These are phyloP conservation scores for Cordyceps farinosa DNA, from an alignment of 2,329 filamentous ascomycete genomes.

Conservation along the genomic window DNA sequence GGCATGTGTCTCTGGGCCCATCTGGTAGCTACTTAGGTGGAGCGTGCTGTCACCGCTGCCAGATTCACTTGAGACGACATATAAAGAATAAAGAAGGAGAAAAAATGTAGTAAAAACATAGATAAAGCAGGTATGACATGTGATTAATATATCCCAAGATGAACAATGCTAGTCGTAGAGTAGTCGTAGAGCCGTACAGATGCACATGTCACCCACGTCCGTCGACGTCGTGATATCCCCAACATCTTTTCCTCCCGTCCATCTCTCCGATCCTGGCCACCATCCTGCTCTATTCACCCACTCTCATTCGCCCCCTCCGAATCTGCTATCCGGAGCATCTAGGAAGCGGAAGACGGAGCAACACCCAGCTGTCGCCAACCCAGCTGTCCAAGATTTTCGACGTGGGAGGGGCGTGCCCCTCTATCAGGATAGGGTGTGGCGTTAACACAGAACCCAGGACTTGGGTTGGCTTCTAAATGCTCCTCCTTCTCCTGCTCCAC, in stretches of 20 bases:
- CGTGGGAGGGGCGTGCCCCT: background rate
- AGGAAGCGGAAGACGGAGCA: conserved; percentile 8
- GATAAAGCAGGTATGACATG: too few species aligned
- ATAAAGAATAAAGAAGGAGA: too few species aligned
- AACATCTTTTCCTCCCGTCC: background rate
- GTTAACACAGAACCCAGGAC: background rate
- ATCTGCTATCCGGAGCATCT: background rate
- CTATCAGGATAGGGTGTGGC: background rate
- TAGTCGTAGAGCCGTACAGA: too few species aligned
- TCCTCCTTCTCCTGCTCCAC: background rate
- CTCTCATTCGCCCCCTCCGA: background rate
- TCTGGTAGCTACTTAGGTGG: background rate
- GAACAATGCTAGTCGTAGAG: too few species aligned
- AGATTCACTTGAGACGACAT: too few species aligned
- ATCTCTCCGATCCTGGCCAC: conserved; percentile 1
- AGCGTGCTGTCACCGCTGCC: background rate
- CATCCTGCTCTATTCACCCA: too few species aligned
- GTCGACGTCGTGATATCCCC: background rate
- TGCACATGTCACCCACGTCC: background rate
- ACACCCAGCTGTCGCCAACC: background rate
- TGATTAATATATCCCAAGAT: too few species aligned
- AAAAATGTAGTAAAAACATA: too few species aligned
- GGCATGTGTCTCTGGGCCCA: background rate
- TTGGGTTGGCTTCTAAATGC: background rate
- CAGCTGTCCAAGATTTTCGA: background rate